A percentile compares a stretch with the other conserved stretches of the same genome.
phyloP scores from a whole-genome alignment of 176 grass and related monocot species.

The Rhynchospora pubera region DNA sequence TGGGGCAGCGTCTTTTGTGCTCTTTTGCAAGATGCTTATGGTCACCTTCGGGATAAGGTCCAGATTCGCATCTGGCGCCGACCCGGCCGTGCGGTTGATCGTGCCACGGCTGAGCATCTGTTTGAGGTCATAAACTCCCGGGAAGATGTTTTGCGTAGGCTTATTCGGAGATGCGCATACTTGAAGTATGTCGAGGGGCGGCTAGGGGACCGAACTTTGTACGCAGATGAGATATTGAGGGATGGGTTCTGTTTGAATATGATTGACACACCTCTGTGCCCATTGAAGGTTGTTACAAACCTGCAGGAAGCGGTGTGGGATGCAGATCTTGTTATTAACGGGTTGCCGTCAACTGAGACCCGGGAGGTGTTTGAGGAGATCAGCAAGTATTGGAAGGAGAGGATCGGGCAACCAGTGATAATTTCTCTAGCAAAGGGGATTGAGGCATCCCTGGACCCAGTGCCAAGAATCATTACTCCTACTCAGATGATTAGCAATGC shows the following conservation, averaged over 20 bases:
- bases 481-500: constrained; percentile 93
- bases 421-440: constrained; percentile 94
- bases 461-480: constrained; percentile 89
- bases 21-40: constrained; percentile 88
- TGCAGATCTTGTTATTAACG: constrained; percentile 91
- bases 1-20: constrained; percentile 96
- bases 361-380: constrained; percentile 86
- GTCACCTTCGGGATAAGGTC: constrained; percentile 84
- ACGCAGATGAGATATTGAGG: constrained; percentile 89
- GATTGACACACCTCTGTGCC: constrained; percentile 88
- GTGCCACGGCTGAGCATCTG: constrained; percentile 67
- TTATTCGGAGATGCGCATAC: constrained; percentile 35
- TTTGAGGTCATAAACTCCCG: constrained; percentile 94
- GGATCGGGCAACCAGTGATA: constrained; percentile 55
- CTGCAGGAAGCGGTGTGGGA: constrained; percentile 98
- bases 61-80: constrained; percentile 92
- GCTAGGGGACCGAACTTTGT: constrained; percentile 76
- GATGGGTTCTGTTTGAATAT: constrained; percentile 98
- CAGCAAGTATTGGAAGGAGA: constrained; percentile 85
- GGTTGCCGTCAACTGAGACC: constrained; percentile 82
- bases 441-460: constrained; percentile 67
- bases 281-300: constrained; percentile 96
- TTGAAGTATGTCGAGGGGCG: constrained; percentile 92
- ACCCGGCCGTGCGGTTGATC: constrained; percentile 64
- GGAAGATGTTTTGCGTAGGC: constrained; percentile 80